These are phyloP conservation scores for Hypoxylon perforatum DNA, from an alignment of 495 filamentous ascomycete species.

Conservation along the genomic window DNA sequence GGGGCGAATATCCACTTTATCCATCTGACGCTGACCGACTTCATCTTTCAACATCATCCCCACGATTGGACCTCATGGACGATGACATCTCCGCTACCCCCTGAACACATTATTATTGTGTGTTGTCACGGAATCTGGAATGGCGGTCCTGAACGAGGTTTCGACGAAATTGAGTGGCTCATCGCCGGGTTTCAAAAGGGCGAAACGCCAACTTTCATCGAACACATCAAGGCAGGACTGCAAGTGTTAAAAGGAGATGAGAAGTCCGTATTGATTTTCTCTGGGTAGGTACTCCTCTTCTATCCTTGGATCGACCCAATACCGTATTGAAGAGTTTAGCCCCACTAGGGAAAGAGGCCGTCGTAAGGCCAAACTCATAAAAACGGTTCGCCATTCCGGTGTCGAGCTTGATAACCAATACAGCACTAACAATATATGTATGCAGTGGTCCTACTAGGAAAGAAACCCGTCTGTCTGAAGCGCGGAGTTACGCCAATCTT, in stretches of 20 bases:
- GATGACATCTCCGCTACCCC: slow-evolving; percentile 1
- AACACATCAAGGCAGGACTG: slow-evolving; percentile 75
- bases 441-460: slow-evolving; percentile 70
- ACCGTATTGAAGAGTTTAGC: no score
- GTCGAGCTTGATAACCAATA: not conserved
- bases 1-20: not conserved
- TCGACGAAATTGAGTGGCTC: slow-evolving; percentile 74
- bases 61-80: not conserved
- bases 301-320: no score
- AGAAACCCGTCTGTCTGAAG: slow-evolving; percentile 69
- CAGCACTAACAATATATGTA: slow-evolving; percentile 17
- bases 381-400: no score
- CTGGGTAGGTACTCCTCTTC: slow-evolving; percentile 65
- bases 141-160: slow-evolving; percentile 68
- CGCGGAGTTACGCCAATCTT: slow-evolving; percentile 70
- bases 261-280: slow-evolving; percentile 69
- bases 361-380: no score
- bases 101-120: slow-evolving; percentile 73
- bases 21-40: not conserved
- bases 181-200: slow-evolving; percentile 77
- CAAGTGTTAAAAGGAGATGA: slow-evolving; percentile 52
- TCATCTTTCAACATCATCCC: not conserved
- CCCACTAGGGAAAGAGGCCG: no score
- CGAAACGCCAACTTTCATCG: slow-evolving; percentile 77
- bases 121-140: slow-evolving; percentile 86